A percentile compares a stretch with the other conserved stretches of the same genome.
These are phyloP conservation scores for Lactifluus echinatus DNA, from an alignment of 768 basidiomycete species.

Conservation along the genomic window DNA sequence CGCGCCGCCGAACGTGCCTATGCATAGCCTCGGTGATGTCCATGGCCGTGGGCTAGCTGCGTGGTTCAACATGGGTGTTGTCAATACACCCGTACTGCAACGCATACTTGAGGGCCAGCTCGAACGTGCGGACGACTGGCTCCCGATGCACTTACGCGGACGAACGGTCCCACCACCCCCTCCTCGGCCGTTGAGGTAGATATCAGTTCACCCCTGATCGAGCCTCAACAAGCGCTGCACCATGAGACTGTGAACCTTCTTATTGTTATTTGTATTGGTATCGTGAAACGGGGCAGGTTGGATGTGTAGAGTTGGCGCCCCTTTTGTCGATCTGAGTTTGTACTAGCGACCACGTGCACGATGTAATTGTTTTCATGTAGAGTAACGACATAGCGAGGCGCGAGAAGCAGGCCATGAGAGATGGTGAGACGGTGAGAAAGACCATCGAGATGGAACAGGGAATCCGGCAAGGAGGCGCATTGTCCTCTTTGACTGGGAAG, in stretches of 20 bases:
- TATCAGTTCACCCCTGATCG: neutral
- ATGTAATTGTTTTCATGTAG: constrained; percentile 10
- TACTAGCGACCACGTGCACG: constrained; percentile 7
- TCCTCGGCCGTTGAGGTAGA: neutral
- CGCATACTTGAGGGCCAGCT: constrained; percentile 4
- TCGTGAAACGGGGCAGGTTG: neutral
- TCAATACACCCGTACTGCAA: constrained; percentile 14
- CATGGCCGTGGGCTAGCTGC: constrained; percentile 13
- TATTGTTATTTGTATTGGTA: constrained; percentile 14
- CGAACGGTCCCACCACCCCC: constrained; percentile 5
- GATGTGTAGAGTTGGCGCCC: constrained; percentile 10
- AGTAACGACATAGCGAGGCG: neutral
- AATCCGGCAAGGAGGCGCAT: neutral
- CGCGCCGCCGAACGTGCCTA: constrained; percentile 13
- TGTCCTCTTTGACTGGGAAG: neutral
- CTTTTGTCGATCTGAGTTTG: constrained; percentile 18
- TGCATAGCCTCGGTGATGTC: constrained; percentile 15
- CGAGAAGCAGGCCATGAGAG: neutral
- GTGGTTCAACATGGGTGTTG: constrained; percentile 18
- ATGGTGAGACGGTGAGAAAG: neutral
- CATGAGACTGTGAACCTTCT: constrained; percentile 3
- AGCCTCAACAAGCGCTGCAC: neutral
- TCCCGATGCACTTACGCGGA: constrained; percentile 11
- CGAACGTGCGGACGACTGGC: constrained; percentile 8
- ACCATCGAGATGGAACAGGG: neutral